These are phyloP conservation scores for Eucalyptus microcorys DNA, from an alignment of 345 rosid genomes.

Conservation along the genomic window DNA sequence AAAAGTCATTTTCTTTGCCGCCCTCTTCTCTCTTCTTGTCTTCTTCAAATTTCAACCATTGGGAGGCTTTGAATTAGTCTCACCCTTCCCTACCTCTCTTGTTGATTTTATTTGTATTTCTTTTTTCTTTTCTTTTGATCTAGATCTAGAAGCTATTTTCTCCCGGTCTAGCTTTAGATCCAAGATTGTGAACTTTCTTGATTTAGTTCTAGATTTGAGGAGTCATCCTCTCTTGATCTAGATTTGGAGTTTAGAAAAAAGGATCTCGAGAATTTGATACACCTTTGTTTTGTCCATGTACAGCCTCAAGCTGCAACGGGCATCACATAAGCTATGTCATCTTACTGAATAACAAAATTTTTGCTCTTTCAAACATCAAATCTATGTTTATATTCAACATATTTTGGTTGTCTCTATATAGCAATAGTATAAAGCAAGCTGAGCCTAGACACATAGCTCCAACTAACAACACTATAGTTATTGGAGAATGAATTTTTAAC, in stretches of 20 bases:
- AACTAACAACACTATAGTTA: too few relatives aligned
- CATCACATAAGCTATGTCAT: fast-evolving
- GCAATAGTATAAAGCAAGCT: fast-evolving
- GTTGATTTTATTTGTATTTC: not conserved
- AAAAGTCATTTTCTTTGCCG: too few relatives aligned
- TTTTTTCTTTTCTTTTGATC: too few relatives aligned
- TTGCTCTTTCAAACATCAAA: not conserved
- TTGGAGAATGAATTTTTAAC: not conserved
- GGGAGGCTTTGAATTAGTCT: not conserved
- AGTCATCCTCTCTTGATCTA: too few relatives aligned
- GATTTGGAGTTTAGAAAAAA: not conserved
- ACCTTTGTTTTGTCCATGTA: fast-evolving
- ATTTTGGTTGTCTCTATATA: not conserved
- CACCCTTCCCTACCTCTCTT: not conserved
- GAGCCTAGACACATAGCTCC: not conserved
- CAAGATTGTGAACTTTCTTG: too few relatives aligned
- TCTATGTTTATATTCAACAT: not conserved
- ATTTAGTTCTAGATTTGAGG: not conserved
- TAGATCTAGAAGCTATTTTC: not conserved
- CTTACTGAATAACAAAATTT: fast-evolving
- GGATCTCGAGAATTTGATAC: not conserved
- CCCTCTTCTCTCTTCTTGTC: not conserved
- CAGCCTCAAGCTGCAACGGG: not conserved
- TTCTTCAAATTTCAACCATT: not conserved
- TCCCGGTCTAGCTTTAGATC: not conserved